Evolutionary conservation across 2,329 filamentous ascomycete species (phyloP).

Genomic region (Harringtonia aguacate): DNA sequence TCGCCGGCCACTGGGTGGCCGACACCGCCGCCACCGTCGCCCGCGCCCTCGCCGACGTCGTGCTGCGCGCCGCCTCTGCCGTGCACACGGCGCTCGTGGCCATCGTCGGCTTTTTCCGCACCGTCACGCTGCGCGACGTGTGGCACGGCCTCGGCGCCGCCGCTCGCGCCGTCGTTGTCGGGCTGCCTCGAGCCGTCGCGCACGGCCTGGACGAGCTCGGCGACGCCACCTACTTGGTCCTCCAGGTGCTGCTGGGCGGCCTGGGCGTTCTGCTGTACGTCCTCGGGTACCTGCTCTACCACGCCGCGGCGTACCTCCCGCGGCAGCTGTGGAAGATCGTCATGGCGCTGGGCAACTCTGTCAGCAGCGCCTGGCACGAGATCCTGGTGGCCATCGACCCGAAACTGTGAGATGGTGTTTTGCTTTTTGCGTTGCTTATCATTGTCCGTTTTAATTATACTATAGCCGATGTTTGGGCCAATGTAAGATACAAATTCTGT

Average conservation of each 20-base stretch:
- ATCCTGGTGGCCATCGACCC: constrained; percentile 4
- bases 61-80: constrained; percentile 19
- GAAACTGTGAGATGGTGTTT: constrained; percentile 1
- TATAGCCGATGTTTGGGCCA: too few relatives aligned
- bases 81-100: constrained; percentile 25
- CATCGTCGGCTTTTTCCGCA: constrained; percentile 21
- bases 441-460: too few relatives aligned
- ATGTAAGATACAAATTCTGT: too few relatives aligned
- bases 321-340: constrained; percentile 2
- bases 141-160: constrained; percentile 23
- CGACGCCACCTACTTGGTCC: too few relatives aligned
- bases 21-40: constrained; percentile 11
- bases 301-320: background rate
- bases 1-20: background rate
- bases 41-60: constrained; percentile 14
- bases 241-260: constrained; percentile 15
- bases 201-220: constrained; percentile 17
- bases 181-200: constrained; percentile 14
- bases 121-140: constrained; percentile 28
- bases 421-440: too few relatives aligned
- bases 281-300: background rate
- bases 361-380: constrained; percentile 1
- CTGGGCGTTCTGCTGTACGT: constrained; percentile 17
- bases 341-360: background rate
- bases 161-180: constrained; percentile 14